Evolutionary conservation across 257 asterid genomes (phyloP), one percentile per base, ranked within the genome.

Genomic region (Fraxinus cuspidata): DNA sequence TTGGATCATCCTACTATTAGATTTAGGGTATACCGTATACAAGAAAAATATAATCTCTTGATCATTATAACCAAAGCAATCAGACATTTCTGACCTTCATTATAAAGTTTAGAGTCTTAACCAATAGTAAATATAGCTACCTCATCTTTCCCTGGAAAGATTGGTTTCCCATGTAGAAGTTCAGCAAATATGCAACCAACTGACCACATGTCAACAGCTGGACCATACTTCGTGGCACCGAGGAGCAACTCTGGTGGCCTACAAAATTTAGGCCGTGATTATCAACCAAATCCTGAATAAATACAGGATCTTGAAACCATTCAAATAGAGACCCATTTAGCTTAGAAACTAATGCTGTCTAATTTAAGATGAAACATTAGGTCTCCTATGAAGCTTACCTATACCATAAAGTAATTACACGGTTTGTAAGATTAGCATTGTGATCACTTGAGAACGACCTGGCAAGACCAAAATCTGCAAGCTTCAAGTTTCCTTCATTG

Each of bases 131-230:
- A 80, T 79, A 76, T 72, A 81, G 82, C 83, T 84, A 93, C 97
- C 97, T 93, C 97, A 82, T 93, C 94, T 83, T 93, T 93, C 86
- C 96, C 97, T 28, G 97, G 97, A 80, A 93, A 93, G 32, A 93
- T 83, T 79, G 97, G 96, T 83, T 93, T 93, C 70, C 96, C 96
- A 64, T 91, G 87, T 51, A 93, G 89, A 84, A 93, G 97, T 84
- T 93, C 97, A 67, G 97, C 97, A 83, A 93, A 91, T 69, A 93
- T 93, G 89, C 97, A 93, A 82, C 97, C 97, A 40, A 93, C 97
- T 6, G 97, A 93, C 97, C 97, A 93, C 97, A 93, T 88, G 76
- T 93, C 97, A 81, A 93, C 97, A 77, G 97, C 97, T 60, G 97
- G 97, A 77, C 97, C 97, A 67, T 93, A 93, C 75, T 89, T 93